Evolutionary conservation across 192 early-diverging fungal species (phyloP).

Genomic region (Thamnidium elegans): DNA sequence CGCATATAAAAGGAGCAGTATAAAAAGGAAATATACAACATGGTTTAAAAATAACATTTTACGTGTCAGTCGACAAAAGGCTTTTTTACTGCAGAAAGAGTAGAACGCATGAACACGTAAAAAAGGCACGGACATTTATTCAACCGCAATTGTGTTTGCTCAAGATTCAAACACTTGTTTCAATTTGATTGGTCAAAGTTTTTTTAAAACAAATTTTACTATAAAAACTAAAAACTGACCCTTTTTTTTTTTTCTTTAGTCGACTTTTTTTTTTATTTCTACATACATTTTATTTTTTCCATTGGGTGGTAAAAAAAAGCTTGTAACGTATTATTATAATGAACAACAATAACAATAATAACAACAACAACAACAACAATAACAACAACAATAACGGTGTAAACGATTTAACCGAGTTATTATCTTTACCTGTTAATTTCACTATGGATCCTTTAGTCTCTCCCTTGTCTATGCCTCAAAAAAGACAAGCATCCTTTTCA

Average conservation of each 20-base stretch:
- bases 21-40: too few species aligned
- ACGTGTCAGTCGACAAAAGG: too few species aligned
- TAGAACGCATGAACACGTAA: too few species aligned
- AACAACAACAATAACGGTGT: not conserved
- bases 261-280: constrained; percentile 4
- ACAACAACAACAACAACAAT: not conserved
- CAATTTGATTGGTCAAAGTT: constrained; percentile 11
- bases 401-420: constrained; percentile 17
- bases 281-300: constrained; percentile 22
- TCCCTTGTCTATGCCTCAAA: not conserved
- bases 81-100: too few species aligned
- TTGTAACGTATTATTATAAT: too few species aligned
- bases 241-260: constrained; percentile 16
- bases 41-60: too few species aligned
- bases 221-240: not conserved
- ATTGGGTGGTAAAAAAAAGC: constrained; percentile 29
- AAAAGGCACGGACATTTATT: too few species aligned
- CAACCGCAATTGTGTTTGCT: not conserved
- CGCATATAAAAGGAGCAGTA: too few species aligned
- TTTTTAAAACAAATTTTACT: not conserved
- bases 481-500: constrained; percentile 1
- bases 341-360: constrained; percentile 5
- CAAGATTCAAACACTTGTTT: constrained; percentile 12
- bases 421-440: constrained; percentile 24
- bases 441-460: constrained; percentile 21